Conservation (phyloP, 495 filamentous ascomycete genomes). For the Margaritispora aquatica region DNA sequence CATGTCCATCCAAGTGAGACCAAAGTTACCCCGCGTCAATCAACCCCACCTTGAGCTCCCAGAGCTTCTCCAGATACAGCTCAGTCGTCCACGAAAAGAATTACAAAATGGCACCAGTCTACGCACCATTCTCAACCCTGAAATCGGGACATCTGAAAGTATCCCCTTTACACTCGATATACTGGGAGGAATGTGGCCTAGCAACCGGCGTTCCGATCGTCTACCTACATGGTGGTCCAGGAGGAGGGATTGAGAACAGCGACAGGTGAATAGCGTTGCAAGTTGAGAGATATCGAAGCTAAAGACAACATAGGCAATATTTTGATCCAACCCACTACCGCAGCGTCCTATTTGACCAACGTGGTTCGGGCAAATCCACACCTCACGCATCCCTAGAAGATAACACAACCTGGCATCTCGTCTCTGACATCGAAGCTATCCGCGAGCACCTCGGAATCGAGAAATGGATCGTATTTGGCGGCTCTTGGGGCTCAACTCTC, state of each 20-base stretch:
- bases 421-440: slow-evolving; percentile 38
- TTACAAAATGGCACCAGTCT: slow-evolving; percentile 18
- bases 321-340: slow-evolving; percentile 40
- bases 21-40: neutral
- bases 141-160: slow-evolving; percentile 30
- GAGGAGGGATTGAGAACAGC: slow-evolving; percentile 29
- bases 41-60: neutral
- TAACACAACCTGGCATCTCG: slow-evolving; percentile 37
- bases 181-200: slow-evolving; percentile 41
- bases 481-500: slow-evolving; percentile 42
- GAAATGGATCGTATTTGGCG: slow-evolving; percentile 45
- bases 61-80: neutral
- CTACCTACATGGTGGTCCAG: slow-evolving; percentile 41
- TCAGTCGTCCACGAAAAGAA: neutral
- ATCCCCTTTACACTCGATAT: slow-evolving; percentile 30
- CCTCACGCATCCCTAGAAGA: slow-evolving; percentile 33
- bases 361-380: slow-evolving; percentile 37
- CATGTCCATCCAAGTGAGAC: too few relatives aligned
- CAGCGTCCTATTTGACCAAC: slow-evolving; percentile 40
- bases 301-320: slow-evolving; percentile 22
- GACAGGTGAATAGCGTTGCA: slow-evolving; percentile 20
- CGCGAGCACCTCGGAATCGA: slow-evolving; percentile 33
- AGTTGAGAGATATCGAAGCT: neutral
- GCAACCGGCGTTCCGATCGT: slow-evolving; percentile 30
- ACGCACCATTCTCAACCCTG: slow-evolving; percentile 14